Conservation (phyloP, 164 flowering plant genomes). For the Taxillus chinensis region DNA sequence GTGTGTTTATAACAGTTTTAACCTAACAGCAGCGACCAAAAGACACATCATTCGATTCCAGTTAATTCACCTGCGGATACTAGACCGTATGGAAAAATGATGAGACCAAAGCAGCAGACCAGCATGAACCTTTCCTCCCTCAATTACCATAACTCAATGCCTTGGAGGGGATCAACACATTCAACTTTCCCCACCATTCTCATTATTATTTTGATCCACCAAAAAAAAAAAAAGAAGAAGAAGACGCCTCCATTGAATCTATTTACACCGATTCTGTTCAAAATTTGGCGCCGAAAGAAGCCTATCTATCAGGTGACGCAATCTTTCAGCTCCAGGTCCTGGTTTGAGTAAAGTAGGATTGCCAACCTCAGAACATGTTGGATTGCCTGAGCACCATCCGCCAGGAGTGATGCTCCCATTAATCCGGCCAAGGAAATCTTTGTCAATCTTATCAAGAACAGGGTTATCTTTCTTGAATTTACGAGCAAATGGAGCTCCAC, state of each 20-base stretch:
- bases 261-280: slow-evolving; percentile 44
- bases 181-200: neutral
- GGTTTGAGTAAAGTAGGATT: slow-evolving; percentile 35
- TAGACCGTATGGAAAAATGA: no score
- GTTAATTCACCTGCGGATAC: no score
- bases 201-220: neutral
- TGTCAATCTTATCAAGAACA: slow-evolving; percentile 56
- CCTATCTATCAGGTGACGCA: slow-evolving; percentile 29
- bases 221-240: neutral
- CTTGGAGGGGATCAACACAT: no score
- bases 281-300: slow-evolving; percentile 19
- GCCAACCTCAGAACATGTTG: slow-evolving; percentile 51
- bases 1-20: no score
- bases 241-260: slow-evolving; percentile 8
- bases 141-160: no score
- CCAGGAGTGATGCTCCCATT: slow-evolving; percentile 67
- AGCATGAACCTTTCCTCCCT: no score
- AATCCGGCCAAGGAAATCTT: slow-evolving; percentile 36
- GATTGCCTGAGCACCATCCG: slow-evolving; percentile 67
- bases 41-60: no score
- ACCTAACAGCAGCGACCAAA: no score
- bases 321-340: slow-evolving; percentile 56
- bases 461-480: slow-evolving; percentile 50
- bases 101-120: no score
- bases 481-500: slow-evolving; percentile 70